These are phyloP conservation scores for Pleurotus platypus DNA, from an alignment of 768 basidiomycete species.

Conservation along the genomic window DNA sequence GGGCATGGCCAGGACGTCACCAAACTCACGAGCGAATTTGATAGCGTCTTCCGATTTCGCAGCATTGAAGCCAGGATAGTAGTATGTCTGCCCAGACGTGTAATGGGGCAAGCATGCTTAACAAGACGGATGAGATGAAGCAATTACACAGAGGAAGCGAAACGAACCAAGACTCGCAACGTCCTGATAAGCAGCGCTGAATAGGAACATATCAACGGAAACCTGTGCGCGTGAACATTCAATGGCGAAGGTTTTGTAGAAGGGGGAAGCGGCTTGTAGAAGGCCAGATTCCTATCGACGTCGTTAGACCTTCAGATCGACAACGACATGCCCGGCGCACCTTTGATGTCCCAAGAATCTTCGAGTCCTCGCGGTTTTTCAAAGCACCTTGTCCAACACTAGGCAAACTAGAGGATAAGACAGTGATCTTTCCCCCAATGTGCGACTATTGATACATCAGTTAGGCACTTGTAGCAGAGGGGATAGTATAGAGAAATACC, in stretches of 20 bases:
- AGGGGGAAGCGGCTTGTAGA: constrained; percentile 88
- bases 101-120: constrained; percentile 91
- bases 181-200: constrained; percentile 90
- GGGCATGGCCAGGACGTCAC: constrained; percentile 87
- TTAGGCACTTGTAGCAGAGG: neutral
- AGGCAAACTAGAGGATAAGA: constrained; percentile 82
- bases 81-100: constrained; percentile 96
- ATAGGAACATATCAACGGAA: constrained; percentile 99
- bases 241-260: constrained; percentile 99
- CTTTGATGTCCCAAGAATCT: constrained; percentile 92
- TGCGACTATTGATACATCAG: constrained; percentile 50
- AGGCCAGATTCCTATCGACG: constrained; percentile 75
- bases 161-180: constrained; percentile 83
- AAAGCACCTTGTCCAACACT: constrained; percentile 86
- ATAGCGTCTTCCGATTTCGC: constrained; percentile 91
- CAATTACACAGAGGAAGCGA: neutral
- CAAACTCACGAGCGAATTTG: constrained; percentile 98
- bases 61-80: constrained; percentile 98
- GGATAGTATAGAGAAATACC: constrained; percentile 36
- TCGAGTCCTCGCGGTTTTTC: constrained; percentile 96
- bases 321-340: constrained; percentile 27
- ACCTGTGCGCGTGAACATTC: constrained; percentile 97
- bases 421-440: constrained; percentile 93
- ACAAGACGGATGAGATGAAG: neutral
- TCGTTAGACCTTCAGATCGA: neutral